phyloP scores from a whole-genome alignment of 768 basidiomycete species.

The Myochromella boudieri region DNA sequence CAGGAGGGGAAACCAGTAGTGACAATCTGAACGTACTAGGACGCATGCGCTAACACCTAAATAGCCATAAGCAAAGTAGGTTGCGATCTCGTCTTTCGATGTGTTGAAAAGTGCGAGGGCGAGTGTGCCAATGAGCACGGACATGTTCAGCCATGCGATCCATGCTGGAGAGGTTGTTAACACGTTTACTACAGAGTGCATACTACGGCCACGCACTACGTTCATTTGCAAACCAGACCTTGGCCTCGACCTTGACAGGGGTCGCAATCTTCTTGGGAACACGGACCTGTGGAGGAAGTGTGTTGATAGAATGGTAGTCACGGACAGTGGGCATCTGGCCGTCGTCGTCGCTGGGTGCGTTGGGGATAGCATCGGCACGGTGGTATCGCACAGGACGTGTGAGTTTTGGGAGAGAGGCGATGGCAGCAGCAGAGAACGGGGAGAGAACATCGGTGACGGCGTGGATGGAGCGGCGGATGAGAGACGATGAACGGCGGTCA shows the following conservation, averaged over 20 bases:
- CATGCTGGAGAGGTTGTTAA: slow-evolving; percentile 54
- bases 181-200: not conserved
- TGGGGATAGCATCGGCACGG: slow-evolving; percentile 74
- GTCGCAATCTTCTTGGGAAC: slow-evolving; percentile 83
- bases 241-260: slow-evolving; percentile 85
- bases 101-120: slow-evolving; percentile 89
- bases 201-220: slow-evolving; percentile 55
- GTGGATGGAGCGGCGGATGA: slow-evolving; percentile 62
- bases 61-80: slow-evolving; percentile 80
- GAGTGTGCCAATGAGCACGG: slow-evolving; percentile 81
- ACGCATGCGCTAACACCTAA: slow-evolving; percentile 75
- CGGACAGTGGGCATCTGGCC: slow-evolving; percentile 62
- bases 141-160: slow-evolving; percentile 88
- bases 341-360: slow-evolving; percentile 45
- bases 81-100: slow-evolving; percentile 68
- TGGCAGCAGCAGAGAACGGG: slow-evolving; percentile 71
- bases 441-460: slow-evolving; percentile 54
- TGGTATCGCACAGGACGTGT: slow-evolving; percentile 52
- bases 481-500: slow-evolving; percentile 24
- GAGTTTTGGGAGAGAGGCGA: slow-evolving; percentile 45
- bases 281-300: slow-evolving; percentile 60
- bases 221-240: slow-evolving; percentile 98
- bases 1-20: not conserved
- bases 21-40: slow-evolving; percentile 52
- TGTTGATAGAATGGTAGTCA: slow-evolving; percentile 76